Percentiles rank a stretch among this genome's conserved stretches.
Conservation (phyloP, 2,329 filamentous ascomycete genomes). For the Xylariaceae sp. region DNA sequence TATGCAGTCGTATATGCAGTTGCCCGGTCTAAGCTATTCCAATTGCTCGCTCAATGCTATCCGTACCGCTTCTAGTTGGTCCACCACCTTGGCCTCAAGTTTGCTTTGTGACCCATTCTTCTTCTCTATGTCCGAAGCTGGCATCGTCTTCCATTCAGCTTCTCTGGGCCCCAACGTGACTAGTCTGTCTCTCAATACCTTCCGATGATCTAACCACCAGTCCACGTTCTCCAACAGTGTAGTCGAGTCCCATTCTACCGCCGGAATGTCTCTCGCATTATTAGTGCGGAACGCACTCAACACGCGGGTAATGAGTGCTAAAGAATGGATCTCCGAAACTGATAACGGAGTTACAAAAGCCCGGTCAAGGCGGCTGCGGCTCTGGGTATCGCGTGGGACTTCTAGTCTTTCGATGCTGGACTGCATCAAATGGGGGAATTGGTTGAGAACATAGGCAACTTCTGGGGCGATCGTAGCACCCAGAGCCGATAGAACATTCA, state of each 20-base stretch:
- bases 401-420: slow-evolving; percentile 72
- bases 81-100: slow-evolving; percentile 72
- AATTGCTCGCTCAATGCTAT: slow-evolving; percentile 52
- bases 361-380: slow-evolving; percentile 42
- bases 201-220: slow-evolving; percentile 68
- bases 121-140: slow-evolving; percentile 30
- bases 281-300: slow-evolving; percentile 61
- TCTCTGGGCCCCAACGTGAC: slow-evolving; percentile 71
- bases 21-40: slow-evolving; percentile 30
- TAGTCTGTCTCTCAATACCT: slow-evolving; percentile 67
- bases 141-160: slow-evolving; percentile 52
- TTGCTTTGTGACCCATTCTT: slow-evolving; percentile 53
- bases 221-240: slow-evolving; percentile 78
- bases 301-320: slow-evolving; percentile 72
- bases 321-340: slow-evolving; percentile 72
- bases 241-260: slow-evolving; percentile 70
- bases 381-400: slow-evolving; percentile 52
- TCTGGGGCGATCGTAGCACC: slow-evolving; percentile 79
- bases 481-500: slow-evolving; percentile 82
- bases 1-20: neutral
- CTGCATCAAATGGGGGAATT: slow-evolving; percentile 75
- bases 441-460: slow-evolving; percentile 80
- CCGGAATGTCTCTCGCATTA: slow-evolving; percentile 68
- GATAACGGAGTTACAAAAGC: slow-evolving; percentile 67
- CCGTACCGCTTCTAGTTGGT: slow-evolving; percentile 60